Conservation (phyloP, 2,329 filamentous ascomycete genomes). For the Colletotrichum endophyticum region DNA sequence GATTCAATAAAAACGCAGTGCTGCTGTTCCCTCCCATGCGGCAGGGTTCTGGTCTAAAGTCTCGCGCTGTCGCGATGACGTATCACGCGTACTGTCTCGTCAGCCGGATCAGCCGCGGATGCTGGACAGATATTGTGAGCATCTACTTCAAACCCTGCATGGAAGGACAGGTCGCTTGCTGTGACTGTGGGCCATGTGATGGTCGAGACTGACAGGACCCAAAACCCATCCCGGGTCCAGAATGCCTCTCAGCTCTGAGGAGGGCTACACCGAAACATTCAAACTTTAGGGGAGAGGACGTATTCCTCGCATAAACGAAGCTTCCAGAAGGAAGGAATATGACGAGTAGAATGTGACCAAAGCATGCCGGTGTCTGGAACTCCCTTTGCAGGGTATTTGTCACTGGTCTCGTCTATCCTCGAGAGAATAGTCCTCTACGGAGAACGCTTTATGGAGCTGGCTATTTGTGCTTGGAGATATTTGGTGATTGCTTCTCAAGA, state of each 20-base stretch:
- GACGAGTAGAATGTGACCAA: not conserved
- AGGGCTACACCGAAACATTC: not conserved
- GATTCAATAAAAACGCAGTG: not conserved
- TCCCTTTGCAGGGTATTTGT: not conserved
- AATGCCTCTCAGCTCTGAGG: not conserved
- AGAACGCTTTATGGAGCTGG: not conserved
- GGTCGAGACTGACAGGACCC: not conserved
- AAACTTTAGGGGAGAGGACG: not conserved
- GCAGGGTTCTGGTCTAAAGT: not conserved
- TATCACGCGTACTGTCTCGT: not conserved
- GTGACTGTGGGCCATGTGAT: rapidly evolving
- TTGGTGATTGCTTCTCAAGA: not conserved
- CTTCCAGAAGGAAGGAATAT: not conserved
- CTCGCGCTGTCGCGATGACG: not conserved
- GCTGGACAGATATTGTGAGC: not conserved
- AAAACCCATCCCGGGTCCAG: not conserved
- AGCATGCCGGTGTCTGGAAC: not conserved
- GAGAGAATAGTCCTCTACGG: not conserved
- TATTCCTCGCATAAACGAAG: not conserved
- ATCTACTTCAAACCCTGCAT: not conserved
- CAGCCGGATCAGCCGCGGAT: not conserved
- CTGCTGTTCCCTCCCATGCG: not conserved
- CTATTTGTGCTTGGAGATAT: not conserved
- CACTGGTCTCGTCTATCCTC: not conserved
- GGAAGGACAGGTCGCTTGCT: rapidly evolving